Conservation (phyloP, 495 filamentous ascomycete species). For the Penicillium ochrochloron region DNA sequence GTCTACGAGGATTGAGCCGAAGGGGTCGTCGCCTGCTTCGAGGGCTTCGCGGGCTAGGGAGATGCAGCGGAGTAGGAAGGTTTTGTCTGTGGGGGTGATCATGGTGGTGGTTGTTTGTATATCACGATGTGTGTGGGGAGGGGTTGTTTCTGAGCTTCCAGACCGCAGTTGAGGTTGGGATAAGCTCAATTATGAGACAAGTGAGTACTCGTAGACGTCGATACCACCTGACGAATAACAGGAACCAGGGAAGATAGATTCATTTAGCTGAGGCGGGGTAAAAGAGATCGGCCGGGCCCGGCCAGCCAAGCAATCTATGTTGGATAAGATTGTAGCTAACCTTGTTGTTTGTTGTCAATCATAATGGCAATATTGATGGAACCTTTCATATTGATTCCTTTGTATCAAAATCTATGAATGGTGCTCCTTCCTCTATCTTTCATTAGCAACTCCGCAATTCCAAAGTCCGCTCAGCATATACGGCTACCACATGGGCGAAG, state of each 20-base stretch:
- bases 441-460: no score
- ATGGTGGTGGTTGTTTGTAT: not conserved
- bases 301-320: not conserved
- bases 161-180: not conserved
- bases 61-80: slow-evolving; percentile 27
- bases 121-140: no score
- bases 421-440: no score
- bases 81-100: slow-evolving; percentile 13
- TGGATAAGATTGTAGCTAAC: not conserved
- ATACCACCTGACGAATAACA: not conserved
- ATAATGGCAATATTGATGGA: not conserved
- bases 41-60: slow-evolving; percentile 35
- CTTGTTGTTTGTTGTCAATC: not conserved
- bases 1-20: slow-evolving; percentile 30
- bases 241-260: not conserved
- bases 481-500: no score
- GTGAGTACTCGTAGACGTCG: no score
- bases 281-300: not conserved
- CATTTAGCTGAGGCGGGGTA: not conserved
- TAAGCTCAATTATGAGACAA: not conserved
- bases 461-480: no score
- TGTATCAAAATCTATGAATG: not conserved
- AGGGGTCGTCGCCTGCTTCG: slow-evolving; percentile 38
- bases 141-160: not conserved
- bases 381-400: not conserved